Conservation (phyloP, 1,284 basidiomycete genomes). For the Ganoderma sinense region DNA sequence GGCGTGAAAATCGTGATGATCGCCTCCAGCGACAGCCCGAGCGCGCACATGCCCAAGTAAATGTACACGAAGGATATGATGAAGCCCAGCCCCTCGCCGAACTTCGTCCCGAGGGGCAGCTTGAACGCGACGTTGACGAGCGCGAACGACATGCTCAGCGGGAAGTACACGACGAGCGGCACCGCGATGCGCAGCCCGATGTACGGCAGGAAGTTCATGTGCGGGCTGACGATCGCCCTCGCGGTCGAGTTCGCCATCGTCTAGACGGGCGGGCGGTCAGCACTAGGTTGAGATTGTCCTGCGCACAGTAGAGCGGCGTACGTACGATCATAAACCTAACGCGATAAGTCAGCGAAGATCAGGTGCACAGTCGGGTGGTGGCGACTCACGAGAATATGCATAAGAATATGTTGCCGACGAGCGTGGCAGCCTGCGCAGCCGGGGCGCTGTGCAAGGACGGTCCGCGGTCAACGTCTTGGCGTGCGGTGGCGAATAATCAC, state of each 20-base stretch:
- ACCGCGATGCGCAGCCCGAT: conserved; percentile 46
- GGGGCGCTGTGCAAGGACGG: conserved; percentile 41
- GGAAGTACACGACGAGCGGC: conserved; percentile 49
- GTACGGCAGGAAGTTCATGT: conserved; percentile 48
- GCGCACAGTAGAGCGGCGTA: too few relatives aligned
- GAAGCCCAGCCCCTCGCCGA: conserved; percentile 50
- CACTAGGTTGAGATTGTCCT: too few relatives aligned
- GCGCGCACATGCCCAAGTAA: conserved; percentile 44
- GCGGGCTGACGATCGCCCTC: conserved; percentile 50
- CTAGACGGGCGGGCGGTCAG: conserved; percentile 34
- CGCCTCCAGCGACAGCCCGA: conserved; percentile 51
- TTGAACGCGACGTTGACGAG: conserved; percentile 55
- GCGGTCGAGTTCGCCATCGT: conserved; percentile 53
- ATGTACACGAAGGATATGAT: conserved; percentile 50
- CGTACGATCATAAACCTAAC: conserved; percentile 32
- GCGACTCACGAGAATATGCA: conserved; percentile 50
- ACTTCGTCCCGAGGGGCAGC: conserved; percentile 46
- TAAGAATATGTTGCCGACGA: conserved; percentile 59
- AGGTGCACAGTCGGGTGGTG: background rate
- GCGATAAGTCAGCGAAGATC: background rate
- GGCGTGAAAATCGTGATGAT: conserved; percentile 44
- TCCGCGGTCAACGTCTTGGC: background rate
- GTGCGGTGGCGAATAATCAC: too few relatives aligned
- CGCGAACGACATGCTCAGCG: conserved; percentile 51
- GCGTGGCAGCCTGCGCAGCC: conserved; percentile 57